Base-by-base conservation (phyloP, 805 yeast genomes). In the Zygosaccharomyces pseudorouxii region DNA sequence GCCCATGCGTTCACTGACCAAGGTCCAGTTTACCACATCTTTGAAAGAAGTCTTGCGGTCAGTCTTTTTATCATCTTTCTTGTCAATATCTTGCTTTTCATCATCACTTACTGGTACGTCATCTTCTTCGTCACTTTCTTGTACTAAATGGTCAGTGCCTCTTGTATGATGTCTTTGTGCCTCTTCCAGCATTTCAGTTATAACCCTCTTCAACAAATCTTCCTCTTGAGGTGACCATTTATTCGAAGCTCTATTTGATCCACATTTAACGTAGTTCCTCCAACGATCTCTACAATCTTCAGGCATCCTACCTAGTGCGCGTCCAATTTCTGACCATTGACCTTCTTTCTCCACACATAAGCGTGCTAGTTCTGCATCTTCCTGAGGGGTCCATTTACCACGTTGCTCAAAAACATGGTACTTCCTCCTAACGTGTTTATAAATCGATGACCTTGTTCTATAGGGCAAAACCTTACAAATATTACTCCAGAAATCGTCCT, bases 271-370 rank as follows among this genome's bases (percentile, higher is more conserved):
- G 63, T 90, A 92, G 64, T 92, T 92, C 67, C 98, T 76, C 96
- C 96, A 92, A 58, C 98, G 76, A 65, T 92, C 98, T 57, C 98
- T 77, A 67, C 97, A 90, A 69, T 92, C 98, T 62, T 92, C 98
- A 0, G 98, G 97, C 98, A 92, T 92, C 59, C 98, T 75, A 11
- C 86, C 88, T 79, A 92, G 73, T 6, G 73, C 71, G 46, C 76
- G 76, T 6, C 97, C 97, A 51, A 92, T 86, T 36, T 74, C 73
- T 56, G 88, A 88, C 98, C 98, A 92, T 61, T 86, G 89, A 14
- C 93, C 89, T 50, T 82, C 88, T 56, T 80, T 78, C 22, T 81
- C 80, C 8, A 76, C 66, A 9, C 87, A 86, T 45, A 87, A 69
- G 46, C 75, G 75, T 1, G 80, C 80, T 46, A 92, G 72, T 42